Evolutionary conservation across 2,329 filamentous ascomycete genomes (phyloP), one percentile per base, ranked within the genome.

Genomic region (Venturia pyrina): DNA sequence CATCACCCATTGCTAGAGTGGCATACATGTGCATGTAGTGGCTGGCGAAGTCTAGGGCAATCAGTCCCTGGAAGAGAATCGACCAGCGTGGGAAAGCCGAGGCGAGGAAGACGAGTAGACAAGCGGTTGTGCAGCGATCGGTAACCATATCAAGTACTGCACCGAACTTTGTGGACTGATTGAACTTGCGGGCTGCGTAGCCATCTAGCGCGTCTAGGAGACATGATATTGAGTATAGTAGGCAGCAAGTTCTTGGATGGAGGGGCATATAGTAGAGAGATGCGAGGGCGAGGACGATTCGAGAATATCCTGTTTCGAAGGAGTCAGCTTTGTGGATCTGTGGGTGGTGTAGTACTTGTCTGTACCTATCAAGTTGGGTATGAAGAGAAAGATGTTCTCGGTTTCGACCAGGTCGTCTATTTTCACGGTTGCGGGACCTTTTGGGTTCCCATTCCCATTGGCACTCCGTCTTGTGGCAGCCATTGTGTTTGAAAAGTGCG

Each of bases 21-120:
- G 93, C 91, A 75, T 96, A 98, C 95, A 99, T 99, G 80, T 99
- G 95, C 82, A 98, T 93, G 76, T 98, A 99, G 78, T 99, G 95
- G 76, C 92, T 96, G 37, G 95, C 90, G 69, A 99, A 84, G 78
- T 99, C 95, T 72, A 99, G 80, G 65, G 89, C 89, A 77, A 99
- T 96, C 73, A 99, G 80, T 57, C 89, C 86, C 81, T 99, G 95
- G 83, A 99, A 99, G 67, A 98, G 74, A 71, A 98, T 92, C 69
- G 91, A 88, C 89, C 91, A 98, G 66, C 93, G 86, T 5, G 95
- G 95, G 79, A 96, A 99, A 24, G 95, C 95, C 17, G 91, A 96
- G 50, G 91, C 91, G 68, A 99, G 80, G 81, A 98, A 99, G 63
- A 98, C 93, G 62, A 99, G 85, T 71, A 99, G 80, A 77, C 95